phyloP scores from a whole-genome alignment of 495 filamentous ascomycete species.

The Bathelium albidoporum region DNA sequence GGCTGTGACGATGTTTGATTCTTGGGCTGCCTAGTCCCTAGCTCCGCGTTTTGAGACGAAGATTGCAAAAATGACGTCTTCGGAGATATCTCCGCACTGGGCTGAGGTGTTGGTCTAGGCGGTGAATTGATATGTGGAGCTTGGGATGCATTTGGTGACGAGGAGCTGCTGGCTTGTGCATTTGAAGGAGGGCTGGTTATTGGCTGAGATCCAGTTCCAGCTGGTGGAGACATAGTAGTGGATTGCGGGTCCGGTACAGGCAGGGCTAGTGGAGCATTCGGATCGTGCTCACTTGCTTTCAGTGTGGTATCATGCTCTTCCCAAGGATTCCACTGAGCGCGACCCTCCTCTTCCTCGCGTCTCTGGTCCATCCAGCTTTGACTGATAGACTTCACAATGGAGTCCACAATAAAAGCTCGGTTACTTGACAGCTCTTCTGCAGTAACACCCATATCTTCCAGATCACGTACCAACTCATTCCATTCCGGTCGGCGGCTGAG shows the following conservation, averaged over 20 bases:
- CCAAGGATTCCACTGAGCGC: not conserved
- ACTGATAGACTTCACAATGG: slow-evolving; percentile 18
- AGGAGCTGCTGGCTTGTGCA: not conserved
- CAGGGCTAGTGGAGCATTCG: not conserved
- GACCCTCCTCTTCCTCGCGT: slow-evolving; percentile 2
- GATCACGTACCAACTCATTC: slow-evolving; percentile 12
- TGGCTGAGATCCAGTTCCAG: not conserved
- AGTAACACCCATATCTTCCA: slow-evolving; percentile 20
- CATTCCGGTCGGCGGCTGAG: not conserved
- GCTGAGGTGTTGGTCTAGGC: not conserved
- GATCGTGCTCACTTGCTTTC: not conserved
- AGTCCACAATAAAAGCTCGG: slow-evolving; percentile 19
- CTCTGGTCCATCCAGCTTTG: slow-evolving; percentile 16
- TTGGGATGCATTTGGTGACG: not conserved
- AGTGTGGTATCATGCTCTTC: not conserved
- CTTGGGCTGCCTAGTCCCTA: not conserved
- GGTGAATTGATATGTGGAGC: not conserved
- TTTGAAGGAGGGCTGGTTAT: not conserved
- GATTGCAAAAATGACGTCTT: not conserved
- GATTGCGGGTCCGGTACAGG: not conserved
- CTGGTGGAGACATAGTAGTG: not conserved
- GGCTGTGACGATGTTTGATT: not conserved
- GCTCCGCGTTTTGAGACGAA: not conserved
- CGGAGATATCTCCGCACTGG: not conserved
- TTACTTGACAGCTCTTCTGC: slow-evolving; percentile 9